These are phyloP conservation scores for Pseudomonodictys pantanalensis DNA, from an alignment of 495 filamentous ascomycete genomes.

Conservation along the genomic window DNA sequence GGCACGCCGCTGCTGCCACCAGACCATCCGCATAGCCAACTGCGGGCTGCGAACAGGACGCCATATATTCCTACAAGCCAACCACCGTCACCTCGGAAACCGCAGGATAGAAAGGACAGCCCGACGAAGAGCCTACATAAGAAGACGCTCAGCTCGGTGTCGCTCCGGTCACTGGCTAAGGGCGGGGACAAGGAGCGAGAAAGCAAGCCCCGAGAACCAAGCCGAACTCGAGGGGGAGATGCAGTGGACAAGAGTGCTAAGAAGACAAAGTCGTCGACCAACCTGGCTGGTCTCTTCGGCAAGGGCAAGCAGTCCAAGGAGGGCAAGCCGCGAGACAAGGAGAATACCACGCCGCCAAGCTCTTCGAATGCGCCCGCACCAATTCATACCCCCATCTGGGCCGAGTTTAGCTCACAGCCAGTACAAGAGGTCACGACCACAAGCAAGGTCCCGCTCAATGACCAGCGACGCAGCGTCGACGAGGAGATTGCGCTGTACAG, in stretches of 20 bases:
- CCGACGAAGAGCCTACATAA: constrained; percentile 51
- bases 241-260: constrained; percentile 57
- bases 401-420: constrained; percentile 60
- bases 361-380: constrained; percentile 47
- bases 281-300: constrained; percentile 62
- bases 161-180: constrained; percentile 56
- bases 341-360: constrained; percentile 64
- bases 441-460: constrained; percentile 43
- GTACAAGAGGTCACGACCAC: constrained; percentile 44
- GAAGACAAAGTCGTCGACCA: constrained; percentile 82
- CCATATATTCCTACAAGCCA: constrained; percentile 14
- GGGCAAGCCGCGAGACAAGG: constrained; percentile 60
- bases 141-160: constrained; percentile 65
- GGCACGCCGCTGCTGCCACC: constrained; percentile 28
- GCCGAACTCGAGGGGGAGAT: constrained; percentile 36
- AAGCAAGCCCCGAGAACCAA: constrained; percentile 34
- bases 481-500: constrained; percentile 63
- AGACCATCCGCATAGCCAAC: constrained; percentile 30
- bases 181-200: constrained; percentile 55
- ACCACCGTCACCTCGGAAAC: constrained; percentile 35
- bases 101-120: constrained; percentile 36
- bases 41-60: constrained; percentile 21
- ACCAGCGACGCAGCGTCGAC: constrained; percentile 44
- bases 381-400: constrained; percentile 70
- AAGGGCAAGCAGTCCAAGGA: constrained; percentile 61